Conservation (phyloP, 1,284 basidiomycete species). For the Moniliophthora roreri region DNA sequence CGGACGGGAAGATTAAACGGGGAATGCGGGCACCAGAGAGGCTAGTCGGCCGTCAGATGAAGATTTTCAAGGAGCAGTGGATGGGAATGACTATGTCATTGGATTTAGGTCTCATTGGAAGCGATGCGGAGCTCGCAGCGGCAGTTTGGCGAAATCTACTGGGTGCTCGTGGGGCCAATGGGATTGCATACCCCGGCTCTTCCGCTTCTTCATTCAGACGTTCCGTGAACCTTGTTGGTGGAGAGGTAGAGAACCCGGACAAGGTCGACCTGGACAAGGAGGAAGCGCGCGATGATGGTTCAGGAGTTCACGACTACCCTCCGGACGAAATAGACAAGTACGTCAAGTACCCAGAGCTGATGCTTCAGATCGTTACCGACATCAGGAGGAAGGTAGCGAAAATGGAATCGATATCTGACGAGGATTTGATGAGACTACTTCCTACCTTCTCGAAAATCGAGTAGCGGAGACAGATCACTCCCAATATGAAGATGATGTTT, state of each 20-base stretch:
- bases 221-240: slow-evolving; percentile 66
- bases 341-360: slow-evolving; percentile 73
- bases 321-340: slow-evolving; percentile 65
- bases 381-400: slow-evolving; percentile 76
- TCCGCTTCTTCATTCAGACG: slow-evolving; percentile 45
- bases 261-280: slow-evolving; percentile 59
- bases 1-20: slow-evolving; percentile 32
- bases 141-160: slow-evolving; percentile 94
- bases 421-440: slow-evolving; percentile 53
- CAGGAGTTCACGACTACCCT: slow-evolving; percentile 71
- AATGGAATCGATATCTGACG: slow-evolving; percentile 73
- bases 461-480: too few species aligned
- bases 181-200: slow-evolving; percentile 50
- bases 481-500: too few species aligned
- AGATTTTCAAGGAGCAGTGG: slow-evolving; percentile 91
- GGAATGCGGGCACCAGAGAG: slow-evolving; percentile 67
- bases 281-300: slow-evolving; percentile 61
- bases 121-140: slow-evolving; percentile 81
- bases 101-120: slow-evolving; percentile 75
- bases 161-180: slow-evolving; percentile 71
- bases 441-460: slow-evolving; percentile 36
- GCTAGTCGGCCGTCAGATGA: slow-evolving; percentile 89
- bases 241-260: slow-evolving; percentile 54
- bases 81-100: slow-evolving; percentile 81
- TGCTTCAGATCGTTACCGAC: slow-evolving; percentile 78